Base-by-base conservation (phyloP, 1,139 yeast genomes). In the Hyphopichia wangnamkhiaoensis region DNA sequence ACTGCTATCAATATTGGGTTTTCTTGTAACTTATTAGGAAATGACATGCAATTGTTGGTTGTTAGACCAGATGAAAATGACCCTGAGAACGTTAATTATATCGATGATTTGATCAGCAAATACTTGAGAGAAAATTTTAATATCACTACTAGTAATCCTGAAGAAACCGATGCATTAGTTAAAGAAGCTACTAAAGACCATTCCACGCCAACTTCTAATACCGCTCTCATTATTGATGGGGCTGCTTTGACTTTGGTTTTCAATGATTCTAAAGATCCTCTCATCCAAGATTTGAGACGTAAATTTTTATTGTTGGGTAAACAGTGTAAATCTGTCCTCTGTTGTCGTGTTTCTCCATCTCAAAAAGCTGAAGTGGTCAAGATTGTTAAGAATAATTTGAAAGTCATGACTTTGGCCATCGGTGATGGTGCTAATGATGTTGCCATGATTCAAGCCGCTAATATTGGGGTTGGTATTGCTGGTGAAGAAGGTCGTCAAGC, bases 1-100 rank as follows among this genome's bases (percentile, higher is more conserved):
- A 93, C 98, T 24, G 98, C 98, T 8, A 93, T 93, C 57, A 93
- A 93, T 58, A 93, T 93, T 69, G 98, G 98, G 4, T 93, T 89
- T 59, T 89, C 97, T 10, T 93, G 98, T 73, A 93, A 93, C 54
- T 70, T 93, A 48, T 73, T 93, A 46, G 89, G 86, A 46, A 88
- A 80, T 51, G 87, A 82, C 30, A 93, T 93, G 98, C 85, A 88
- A 53, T 69, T 93, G 40, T 65, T 93, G 43, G 89, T 91, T 14
- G 75, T 91, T 13, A 63, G 76, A 42, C 73, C 79, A 4, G 69
- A 65, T 30, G 64, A 56, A 33, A 42, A 50, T 7, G 56, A 61
- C 39, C 46, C 52, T 32, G 61, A 54, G 0, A 56, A 59, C 44
- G 46, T 55, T 17, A 61, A 49, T 20, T 49, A 63, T 37, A 50